Conservation (phyloP, 2,329 filamentous ascomycete genomes). For the Paracorniculantispora psalliotae region DNA sequence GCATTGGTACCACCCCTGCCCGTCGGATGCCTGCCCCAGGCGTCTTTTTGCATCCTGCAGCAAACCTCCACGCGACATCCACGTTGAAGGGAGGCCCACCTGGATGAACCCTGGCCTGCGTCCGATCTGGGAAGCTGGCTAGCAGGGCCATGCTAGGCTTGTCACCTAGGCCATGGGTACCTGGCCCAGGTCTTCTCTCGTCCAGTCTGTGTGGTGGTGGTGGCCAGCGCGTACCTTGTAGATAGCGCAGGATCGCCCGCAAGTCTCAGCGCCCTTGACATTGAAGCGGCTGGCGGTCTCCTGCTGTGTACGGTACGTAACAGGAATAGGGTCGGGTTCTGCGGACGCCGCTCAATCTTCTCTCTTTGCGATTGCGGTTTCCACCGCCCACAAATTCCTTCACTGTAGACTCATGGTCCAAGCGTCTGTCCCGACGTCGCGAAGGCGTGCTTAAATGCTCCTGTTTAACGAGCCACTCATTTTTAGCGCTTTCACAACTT, state of each 20-base stretch:
- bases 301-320: neutral
- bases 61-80: constrained; percentile 3
- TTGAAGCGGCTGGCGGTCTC: neutral
- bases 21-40: neutral
- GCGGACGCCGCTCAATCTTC: too few relatives aligned
- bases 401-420: neutral
- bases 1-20: constrained; percentile 1
- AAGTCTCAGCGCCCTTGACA: neutral
- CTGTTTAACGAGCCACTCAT: too few relatives aligned
- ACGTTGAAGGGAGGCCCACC: constrained; percentile 4
- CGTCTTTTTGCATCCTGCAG: neutral
- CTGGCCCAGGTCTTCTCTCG: neutral
- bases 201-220: neutral
- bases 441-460: neutral
- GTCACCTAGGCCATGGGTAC: neutral
- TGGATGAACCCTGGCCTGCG: constrained; percentile 5
- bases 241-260: neutral
- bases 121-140: constrained; percentile 9
- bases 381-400: neutral
- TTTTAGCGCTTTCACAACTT: neutral
- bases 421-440: neutral
- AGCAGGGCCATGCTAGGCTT: neutral
- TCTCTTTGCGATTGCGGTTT: neutral
- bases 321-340: neutral
- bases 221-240: neutral